Evolutionary conservation across 305 asterid genomes (phyloP), one percentile per base, ranked within the genome.

Genomic region (Fraxinus baroniana): DNA sequence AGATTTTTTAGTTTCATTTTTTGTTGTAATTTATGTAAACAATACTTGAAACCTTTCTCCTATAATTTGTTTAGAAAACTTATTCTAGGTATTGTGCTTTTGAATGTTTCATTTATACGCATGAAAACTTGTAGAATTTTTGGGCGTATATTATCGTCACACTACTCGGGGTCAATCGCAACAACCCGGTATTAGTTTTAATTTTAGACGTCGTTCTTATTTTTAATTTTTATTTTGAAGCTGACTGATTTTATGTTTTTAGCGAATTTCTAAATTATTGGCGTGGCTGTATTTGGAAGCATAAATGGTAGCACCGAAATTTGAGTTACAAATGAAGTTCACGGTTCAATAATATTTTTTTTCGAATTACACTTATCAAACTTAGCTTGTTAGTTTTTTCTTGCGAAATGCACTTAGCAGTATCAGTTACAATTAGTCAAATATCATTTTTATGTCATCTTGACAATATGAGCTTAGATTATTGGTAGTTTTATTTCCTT

Each of bases 1-100:
- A 35, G 15, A 66, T 79, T 77, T 9, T 46, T 68, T 33, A 76
- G 78, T 83, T 82, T 55, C 22, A n/a, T 77, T 74, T 73, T 78
- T 41, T 60, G 72, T 72, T 28, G 81, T 64, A 81, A 64, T 62
- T 73, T 70, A 72, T 66, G 5, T 9, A 28, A 2, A 44, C 55
- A 44, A 44, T 12, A 12, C 12, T 44, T 44, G 55, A 44, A 44
- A 28, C 30, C 74, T 66, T 26, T 32, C 74, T 66, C 35, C 79
- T 64, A 71, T n/a, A 78, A 10, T 44, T 79, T 39, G 24, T 60
- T 64, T 80, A 35, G 74, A 3, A 26, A 7, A 12, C 28, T 57
- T 57, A 57, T 57, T 57, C 68, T 57, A 57, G 36, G 33, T 22
- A 22, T 66, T 9, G 35, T 24, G 73, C 35, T 9, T 64, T 64